Base-by-base conservation (phyloP, 176 grass and related monocot genomes). In the Rhynchospora breviuscula region DNA sequence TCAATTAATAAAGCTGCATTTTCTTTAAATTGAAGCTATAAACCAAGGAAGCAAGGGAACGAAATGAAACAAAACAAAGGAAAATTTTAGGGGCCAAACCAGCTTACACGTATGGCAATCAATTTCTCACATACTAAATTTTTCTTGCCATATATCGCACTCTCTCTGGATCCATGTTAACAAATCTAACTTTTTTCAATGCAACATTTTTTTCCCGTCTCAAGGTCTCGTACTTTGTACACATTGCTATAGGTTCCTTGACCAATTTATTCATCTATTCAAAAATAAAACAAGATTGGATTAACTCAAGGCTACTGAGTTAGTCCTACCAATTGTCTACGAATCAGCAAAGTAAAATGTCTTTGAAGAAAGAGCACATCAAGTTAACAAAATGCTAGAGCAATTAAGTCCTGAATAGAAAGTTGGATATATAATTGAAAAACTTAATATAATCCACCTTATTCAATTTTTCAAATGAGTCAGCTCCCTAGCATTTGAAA, bases 181-280 rank as follows among this genome's bases (percentile, higher is more conserved):
- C 80, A 72, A 90, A 90, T 79, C 88, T 60, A 4, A 90, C 88
- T 84, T 84, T 90, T 53, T 90, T 90, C 26, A 90, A 63, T 13
- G 88, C 88, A 22, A 90, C 88, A 26, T 84, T 90, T 79, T 90
- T n/a, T 90, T 14, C 85, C 84, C 2, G 88, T 86, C 64, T 84
- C 62, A 44, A 90, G 88, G 53, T 90, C 88, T 49, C 88, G 84
- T 66, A 84, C 88, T 83, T 84, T 86, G 46, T 90, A 90, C 13
- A 90, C 88, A 84, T 84, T 87, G 84, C 88, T 90, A 79, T 90
- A 90, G n/a, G 88, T 90, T 63, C 88, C 88, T 86, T 90, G 88
- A 54, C 88, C 88, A 80, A 90, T 90, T 85, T 90, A n/a, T n/a
- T n/a, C n/a, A n/a, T n/a, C n/a, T n/a, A 82, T 29, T 82, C 46